Evolutionary conservation across 306 rosid species (phyloP), one percentile per base, ranked within the genome.

Genomic region (Begonia fuchsioides): DNA sequence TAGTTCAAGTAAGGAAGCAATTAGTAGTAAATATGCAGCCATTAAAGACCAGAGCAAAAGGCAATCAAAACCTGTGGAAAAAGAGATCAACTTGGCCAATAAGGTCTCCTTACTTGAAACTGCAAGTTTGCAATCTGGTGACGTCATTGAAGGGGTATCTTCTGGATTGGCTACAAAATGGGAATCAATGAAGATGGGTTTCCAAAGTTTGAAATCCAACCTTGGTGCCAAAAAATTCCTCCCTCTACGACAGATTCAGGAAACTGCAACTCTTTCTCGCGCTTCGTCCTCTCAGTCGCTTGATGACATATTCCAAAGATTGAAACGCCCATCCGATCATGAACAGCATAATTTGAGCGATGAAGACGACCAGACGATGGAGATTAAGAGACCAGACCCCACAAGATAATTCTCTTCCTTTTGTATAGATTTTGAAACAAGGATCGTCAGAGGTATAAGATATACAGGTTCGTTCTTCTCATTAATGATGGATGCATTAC

Each of bases 291-390:
- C 86, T 0, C 87, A 84, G 67, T 79, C 98, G 50, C 95, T 90
- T 6, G 98, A 90, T 56, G 94, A 85, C 53, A 81, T 90, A 67
- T 85, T 90, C 61, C 98, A 85, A 69, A 75, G 92, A 77, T 68
- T 85, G 70, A 90, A 79, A 41, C 80, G 64, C 51, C 94, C 94
- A 17, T 75, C 92, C 15, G 80, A 68, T 20, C 32, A 20, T 20
- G 32, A 20, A 40, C 77, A 52, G 47, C 68, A 32, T 50, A 57
- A 49, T 63, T 38, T 68, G 54, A 61, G 57, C 14, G 73, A 67
- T 2, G 72, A 70, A 8, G 92, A 71, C 44, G 75, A 69, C 51
- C 13, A 41, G 10, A 10, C 44, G 2, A 53, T 9, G 38, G 71
- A 51, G 50, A 38, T 49, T 47, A 62, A 60, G 71, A 50, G 60